Evolutionary conservation across 805 yeast genomes (phyloP).

Genomic region (Pichia californica): DNA sequence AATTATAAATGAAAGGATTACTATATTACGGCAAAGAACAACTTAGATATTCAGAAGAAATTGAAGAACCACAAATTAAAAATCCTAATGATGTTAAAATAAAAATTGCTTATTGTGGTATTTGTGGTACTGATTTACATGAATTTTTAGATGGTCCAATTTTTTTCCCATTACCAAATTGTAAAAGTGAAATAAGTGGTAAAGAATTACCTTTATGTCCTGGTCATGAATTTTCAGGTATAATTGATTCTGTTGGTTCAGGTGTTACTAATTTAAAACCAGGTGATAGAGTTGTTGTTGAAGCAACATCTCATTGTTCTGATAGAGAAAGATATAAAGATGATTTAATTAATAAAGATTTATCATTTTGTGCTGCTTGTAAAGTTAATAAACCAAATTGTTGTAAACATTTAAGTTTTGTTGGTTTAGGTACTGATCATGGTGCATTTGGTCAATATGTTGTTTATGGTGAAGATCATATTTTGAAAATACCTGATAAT

Average conservation of each 20-base stretch:
- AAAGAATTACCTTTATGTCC: slow-evolving; percentile 28
- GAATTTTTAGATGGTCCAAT: slow-evolving; percentile 55
- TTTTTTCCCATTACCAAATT: slow-evolving; percentile 35
- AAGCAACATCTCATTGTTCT: slow-evolving; percentile 51
- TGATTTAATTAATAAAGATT: slow-evolving; percentile 23
- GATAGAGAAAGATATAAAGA: slow-evolving; percentile 29
- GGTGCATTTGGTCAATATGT: slow-evolving; percentile 41
- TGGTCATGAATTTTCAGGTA: slow-evolving; percentile 33
- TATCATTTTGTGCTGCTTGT: slow-evolving; percentile 38
- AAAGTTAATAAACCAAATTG: slow-evolving; percentile 38
- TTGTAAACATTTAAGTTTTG: slow-evolving; percentile 36
- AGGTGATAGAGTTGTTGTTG: slow-evolving; percentile 59
- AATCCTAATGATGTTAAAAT: slow-evolving; percentile 27
- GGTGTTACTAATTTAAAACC: slow-evolving; percentile 36
- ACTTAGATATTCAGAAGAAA: slow-evolving; percentile 34
- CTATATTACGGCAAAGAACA: slow-evolving; percentile 42
- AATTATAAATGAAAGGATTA: slow-evolving; percentile 50
- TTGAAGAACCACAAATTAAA: slow-evolving; percentile 21
- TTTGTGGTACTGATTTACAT: slow-evolving; percentile 59
- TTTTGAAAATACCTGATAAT: slow-evolving; percentile 27
- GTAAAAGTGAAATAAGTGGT: slow-evolving; percentile 31
- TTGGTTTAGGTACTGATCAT: slow-evolving; percentile 44
- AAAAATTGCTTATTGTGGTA: slow-evolving; percentile 44
- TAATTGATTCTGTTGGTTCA: slow-evolving; percentile 36
- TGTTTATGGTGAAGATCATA: slow-evolving; percentile 32